Conservation (phyloP, 2,329 filamentous ascomycete species). For the Podosphaera xanthii region DNA sequence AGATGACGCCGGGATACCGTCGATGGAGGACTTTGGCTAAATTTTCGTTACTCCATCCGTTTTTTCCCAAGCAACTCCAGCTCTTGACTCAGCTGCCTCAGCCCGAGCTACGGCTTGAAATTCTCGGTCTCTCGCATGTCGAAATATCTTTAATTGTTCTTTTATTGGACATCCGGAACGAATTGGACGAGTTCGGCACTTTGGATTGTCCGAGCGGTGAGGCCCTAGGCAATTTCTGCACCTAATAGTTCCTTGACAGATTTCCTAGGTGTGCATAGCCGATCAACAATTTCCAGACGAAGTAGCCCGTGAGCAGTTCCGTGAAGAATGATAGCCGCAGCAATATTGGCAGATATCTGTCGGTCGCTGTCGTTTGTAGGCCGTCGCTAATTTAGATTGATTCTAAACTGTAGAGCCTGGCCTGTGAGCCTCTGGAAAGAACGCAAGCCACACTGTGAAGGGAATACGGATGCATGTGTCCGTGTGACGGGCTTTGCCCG, state of each 20-base stretch:
- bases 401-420: no score
- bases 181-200: background rate
- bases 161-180: background rate
- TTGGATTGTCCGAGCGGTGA: background rate
- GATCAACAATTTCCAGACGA: background rate
- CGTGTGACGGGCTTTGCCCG: no score
- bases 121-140: background rate
- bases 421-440: no score
- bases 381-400: slow-evolving; percentile 1
- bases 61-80: background rate
- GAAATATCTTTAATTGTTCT: background rate
- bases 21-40: no score
- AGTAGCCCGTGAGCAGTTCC: background rate
- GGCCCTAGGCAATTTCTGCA: background rate
- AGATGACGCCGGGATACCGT: no score
- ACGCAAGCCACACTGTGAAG: no score
- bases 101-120: background rate
- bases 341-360: background rate
- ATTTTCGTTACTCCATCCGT: no score
- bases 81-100: background rate
- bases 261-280: background rate
- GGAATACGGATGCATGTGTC: no score
- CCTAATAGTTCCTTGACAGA: background rate
- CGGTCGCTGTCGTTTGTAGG: background rate
- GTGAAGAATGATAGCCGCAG: background rate